phyloP scores from a whole-genome alignment of 2,329 filamentous ascomycete species.

The Cercospora sesami region DNA sequence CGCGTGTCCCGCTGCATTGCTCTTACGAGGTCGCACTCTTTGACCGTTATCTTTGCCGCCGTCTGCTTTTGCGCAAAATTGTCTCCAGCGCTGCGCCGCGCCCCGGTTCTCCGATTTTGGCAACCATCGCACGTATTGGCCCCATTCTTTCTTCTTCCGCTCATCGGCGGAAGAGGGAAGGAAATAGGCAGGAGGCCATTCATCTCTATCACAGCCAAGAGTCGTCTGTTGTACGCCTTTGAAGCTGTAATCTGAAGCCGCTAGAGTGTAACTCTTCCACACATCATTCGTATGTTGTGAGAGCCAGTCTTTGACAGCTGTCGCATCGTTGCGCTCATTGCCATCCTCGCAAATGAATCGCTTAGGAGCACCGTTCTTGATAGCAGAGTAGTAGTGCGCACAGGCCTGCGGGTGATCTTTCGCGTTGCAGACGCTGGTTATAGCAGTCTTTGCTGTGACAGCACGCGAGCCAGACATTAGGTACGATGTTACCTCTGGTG shows the following conservation, averaged over 20 bases:
- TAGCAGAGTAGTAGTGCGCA: background rate
- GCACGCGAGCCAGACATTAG: background rate
- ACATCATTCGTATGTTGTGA: too few relatives aligned
- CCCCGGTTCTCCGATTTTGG: constrained; percentile 8
- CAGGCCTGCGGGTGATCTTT: background rate
- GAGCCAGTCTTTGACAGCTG: too few relatives aligned
- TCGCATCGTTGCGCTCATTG: background rate
- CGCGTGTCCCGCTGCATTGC: too few relatives aligned
- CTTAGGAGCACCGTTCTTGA: background rate
- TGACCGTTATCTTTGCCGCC: constrained; percentile 12
- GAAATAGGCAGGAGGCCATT: constrained; percentile 16
- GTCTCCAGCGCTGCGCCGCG: background rate
- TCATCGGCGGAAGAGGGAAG: background rate
- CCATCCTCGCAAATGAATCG: background rate
- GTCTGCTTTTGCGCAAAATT: constrained; percentile 13
- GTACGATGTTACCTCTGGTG: too few relatives aligned
- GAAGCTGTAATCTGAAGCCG: too few relatives aligned
- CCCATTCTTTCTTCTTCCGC: constrained; percentile 9
- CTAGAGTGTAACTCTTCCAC: too few relatives aligned
- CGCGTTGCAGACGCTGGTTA: background rate
- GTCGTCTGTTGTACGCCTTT: too few relatives aligned
- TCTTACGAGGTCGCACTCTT: too few relatives aligned
- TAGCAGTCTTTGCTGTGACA: background rate
- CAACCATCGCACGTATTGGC: constrained; percentile 13
- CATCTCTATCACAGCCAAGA: background rate